Base-by-base conservation (phyloP, 345 rosid genomes). In the Iberis pinnata region DNA sequence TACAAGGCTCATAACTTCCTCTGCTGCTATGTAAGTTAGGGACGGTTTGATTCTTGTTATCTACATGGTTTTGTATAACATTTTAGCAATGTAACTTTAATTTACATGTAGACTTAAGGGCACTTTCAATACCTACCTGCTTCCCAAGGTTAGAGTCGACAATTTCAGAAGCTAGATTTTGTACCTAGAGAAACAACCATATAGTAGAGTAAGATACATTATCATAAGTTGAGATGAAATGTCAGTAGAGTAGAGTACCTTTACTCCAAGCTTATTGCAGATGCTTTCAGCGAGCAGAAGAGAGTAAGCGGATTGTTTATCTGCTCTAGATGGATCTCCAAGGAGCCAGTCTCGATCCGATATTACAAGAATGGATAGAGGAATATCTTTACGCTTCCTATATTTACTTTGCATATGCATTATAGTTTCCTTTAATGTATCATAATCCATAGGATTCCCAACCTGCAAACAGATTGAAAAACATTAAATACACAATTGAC, bases 1-100 rank as follows among this genome's bases (percentile, higher is more conserved):
- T 52, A 92, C 96, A 36, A 92, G 98, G 75, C 93, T 83, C 96
- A 83, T 92, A 17, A 92, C 77, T 85, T 92, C 93, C 78, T 92
- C 93, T 3, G 93, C 84, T 8, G 98, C 95, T 60, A 92, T 81
- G 24, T 77, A 80, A 53, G 85, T 88, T 68, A 92, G 75, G 43
- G 85, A 77, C 22, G 96, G 96, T 50, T 79, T 92, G 72, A 83
- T 81, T 77, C 78, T 75, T 18, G 89, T 62, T 44, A 92, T 78
- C 98, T 92, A 75, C 44, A 67, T 52, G 17, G 71, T 64, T 50
- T 44, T 44, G n/a, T 16, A 32, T 44, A 18, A 32, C 7, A 40
- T 16, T 47, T 60, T 48, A 20, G 40, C 53, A 49, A 27, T 22
- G 29, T 1, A 29, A 29, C 36, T 20, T 26, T 46, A 43, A 52